phyloP scores from a whole-genome alignment of 1,284 basidiomycete species.

The Stereum hirsutum region DNA sequence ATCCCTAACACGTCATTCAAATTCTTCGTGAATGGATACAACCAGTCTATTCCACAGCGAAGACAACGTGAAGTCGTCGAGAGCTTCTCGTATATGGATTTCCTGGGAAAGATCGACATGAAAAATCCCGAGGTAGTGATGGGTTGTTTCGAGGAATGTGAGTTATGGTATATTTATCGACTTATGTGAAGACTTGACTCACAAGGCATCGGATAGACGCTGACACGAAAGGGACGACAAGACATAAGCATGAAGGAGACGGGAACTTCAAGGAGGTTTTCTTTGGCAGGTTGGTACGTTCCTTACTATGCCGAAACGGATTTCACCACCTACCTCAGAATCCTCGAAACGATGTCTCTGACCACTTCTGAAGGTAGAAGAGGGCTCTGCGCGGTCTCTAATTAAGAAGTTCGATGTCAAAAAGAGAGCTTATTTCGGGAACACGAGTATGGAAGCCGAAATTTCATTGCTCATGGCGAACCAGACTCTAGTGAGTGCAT shows the following conservation, averaged over 20 bases:
- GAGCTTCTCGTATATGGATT: constrained; percentile 79
- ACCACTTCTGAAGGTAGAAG: constrained; percentile 43
- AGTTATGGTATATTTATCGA: constrained; percentile 17
- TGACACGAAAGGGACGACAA: constrained; percentile 33
- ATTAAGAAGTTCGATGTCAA: constrained; percentile 79
- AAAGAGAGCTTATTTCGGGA: constrained; percentile 87
- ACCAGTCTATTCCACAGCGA: constrained; percentile 62
- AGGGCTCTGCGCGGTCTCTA: constrained; percentile 65
- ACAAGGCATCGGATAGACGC: constrained; percentile 31
- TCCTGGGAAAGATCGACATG: constrained; percentile 80
- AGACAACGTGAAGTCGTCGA: constrained; percentile 69
- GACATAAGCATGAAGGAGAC: constrained; percentile 49
- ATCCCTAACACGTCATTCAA: constrained; percentile 67
- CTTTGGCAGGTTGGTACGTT: constrained; percentile 78
- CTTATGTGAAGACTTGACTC: background rate
- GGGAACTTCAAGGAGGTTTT: constrained; percentile 64
- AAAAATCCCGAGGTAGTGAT: constrained; percentile 74
- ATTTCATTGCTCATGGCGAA: constrained; percentile 94
- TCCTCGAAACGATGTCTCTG: background rate
- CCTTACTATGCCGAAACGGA: background rate
- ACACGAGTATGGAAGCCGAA: constrained; percentile 97
- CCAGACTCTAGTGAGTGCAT: constrained; percentile 66
- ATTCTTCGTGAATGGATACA: constrained; percentile 72
- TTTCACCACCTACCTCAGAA: background rate
- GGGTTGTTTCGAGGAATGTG: constrained; percentile 88